Evolutionary conservation across 352 stramenopile species (phyloP), one percentile per base, ranked within the genome.

Genomic region (Saprolegnia diclina): DNA sequence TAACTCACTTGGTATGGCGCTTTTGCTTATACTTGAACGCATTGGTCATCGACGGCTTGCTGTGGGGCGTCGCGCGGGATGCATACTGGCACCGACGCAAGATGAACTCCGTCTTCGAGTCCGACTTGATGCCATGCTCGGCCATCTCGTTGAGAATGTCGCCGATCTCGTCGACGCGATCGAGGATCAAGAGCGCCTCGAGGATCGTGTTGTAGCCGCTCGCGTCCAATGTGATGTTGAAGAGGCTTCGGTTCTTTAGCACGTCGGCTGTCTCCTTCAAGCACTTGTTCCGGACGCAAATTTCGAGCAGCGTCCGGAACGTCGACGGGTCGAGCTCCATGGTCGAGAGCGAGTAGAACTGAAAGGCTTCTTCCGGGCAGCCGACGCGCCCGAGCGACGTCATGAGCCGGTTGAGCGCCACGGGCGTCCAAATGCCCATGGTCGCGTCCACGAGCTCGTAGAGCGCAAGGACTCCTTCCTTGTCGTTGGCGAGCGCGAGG

Each of bases 311-410:
- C 52, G 82, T 77, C 42, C 88, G 88, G 29, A 92, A 74, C 59
- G 84, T 92, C 29, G 79, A 78, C 24, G 81, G 78, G 67, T 78
- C 87, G 45, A 92, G 75, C 65, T 88, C 89, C 79, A 90, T 90
- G 69, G 78, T 88, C 46, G 84, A 92, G 68, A 89, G 85, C 50
- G 79, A 79, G 74, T 92, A 92, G 56, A 92, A 90, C 45, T 89
- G 81, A 61, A 92, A 92, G 10, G 84, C 69, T 59, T 82, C 77
- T 11, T 79, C 69, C 26, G 84, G 82, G 65, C 88, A 71, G n/a
- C 77, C 65, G n/a, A 78, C 77, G 18, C 87, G 78, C 5, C 84
- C 84, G 64, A 92, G 80, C 21, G 73, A 82, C 44, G 87, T 56
- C 55, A 92, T 87, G 26, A 90, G 78, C 21, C 82, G 84, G 67